Base-by-base conservation (phyloP, 2,329 filamentous ascomycete genomes). In the Drechmeria coniospora region DNA sequence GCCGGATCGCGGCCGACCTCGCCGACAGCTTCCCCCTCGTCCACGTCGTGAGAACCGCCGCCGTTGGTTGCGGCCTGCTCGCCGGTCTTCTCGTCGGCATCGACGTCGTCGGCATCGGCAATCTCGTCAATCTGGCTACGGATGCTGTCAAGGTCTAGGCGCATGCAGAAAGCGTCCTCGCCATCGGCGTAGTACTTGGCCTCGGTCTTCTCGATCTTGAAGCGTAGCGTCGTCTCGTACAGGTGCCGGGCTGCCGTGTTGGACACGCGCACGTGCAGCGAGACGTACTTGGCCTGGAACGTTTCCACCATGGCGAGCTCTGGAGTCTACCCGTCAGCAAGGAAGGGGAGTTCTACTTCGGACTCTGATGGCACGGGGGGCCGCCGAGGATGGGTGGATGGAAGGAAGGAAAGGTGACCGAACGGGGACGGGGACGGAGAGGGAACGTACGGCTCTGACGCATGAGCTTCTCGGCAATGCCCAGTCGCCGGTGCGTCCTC, bases 381-480 rank as follows among this genome's bases (percentile, higher is more conserved):
- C 7, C 13, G 24, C 7, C 11, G 9, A 22, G 4, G 5, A 8
- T 22, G 13, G 20, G 12, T 23, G 19, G 8, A 12, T 27, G 20
- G 29, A 21, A 29, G 26, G 16, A 6, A 24, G 9, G 16, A 15
- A 29, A 16, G 23, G 13, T 18, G 12, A 20, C 9, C 13, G 18
- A 15, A 19, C 28, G 29, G 16, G 23, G 24, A 15, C 28, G 14
- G 18, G 31, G 8, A 10, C 12, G 19, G 21, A 34, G 24, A 16
- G 22, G 33, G 15, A 25, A 72, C 80, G 29, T 66, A 92, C 83
- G 87, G 44, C 79, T 84, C 63, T 95, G 90, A 28, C 86, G 66
- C 90, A 98, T 98, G 42, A 98, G 61, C 63, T 93, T 92, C 67
- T 98, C 90, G 6, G 90, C 90, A 40, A 98, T 80, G 0, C 90